phyloP scores from a whole-genome alignment of 75 land plant species.

The Larix kaempferi region DNA sequence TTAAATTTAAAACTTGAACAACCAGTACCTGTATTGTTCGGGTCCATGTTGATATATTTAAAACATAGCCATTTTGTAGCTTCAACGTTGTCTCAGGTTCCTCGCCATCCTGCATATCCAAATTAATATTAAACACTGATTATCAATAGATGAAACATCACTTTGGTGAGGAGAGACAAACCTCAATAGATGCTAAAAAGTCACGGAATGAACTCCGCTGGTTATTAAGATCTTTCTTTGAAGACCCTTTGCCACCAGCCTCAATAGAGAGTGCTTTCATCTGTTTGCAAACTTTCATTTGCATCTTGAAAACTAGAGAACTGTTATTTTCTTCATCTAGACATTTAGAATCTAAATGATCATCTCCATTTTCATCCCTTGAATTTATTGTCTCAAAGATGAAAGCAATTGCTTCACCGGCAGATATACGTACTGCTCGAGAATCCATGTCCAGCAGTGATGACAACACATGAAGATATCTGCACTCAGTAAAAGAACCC shows the following conservation, averaged over 20 bases:
- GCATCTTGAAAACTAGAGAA: conserved; percentile 23
- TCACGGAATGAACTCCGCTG: conserved; percentile 70
- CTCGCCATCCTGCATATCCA: conserved; percentile 28
- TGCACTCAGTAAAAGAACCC: conserved; percentile 19
- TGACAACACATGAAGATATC: conserved; percentile 64
- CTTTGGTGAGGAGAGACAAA: conserved; percentile 5
- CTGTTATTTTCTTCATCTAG: conserved; percentile 17
- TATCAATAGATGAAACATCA: not conserved
- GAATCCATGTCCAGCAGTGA: conserved; percentile 66
- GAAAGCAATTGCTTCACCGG: conserved; percentile 82
- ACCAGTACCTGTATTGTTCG: conserved; percentile 45
- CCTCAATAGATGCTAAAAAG: conserved; percentile 70
- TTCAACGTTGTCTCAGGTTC: conserved; percentile 40
- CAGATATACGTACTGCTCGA: conserved; percentile 57
- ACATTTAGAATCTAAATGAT: conserved; percentile 15
- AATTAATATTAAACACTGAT: not conserved
- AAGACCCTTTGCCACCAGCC: conserved; percentile 83
- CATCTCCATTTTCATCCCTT: conserved; percentile 20
- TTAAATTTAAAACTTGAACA: not conserved
- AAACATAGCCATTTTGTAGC: conserved; percentile 26
- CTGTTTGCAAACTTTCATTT: conserved; percentile 52
- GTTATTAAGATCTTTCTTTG: conserved; percentile 64
- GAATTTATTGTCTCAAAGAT: conserved; percentile 53
- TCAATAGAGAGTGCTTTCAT: conserved; percentile 60
- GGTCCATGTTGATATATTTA: conserved; percentile 40